Evolutionary conservation across 768 basidiomycete species (phyloP).

Genomic region (Mycena rebaudengoi): DNA sequence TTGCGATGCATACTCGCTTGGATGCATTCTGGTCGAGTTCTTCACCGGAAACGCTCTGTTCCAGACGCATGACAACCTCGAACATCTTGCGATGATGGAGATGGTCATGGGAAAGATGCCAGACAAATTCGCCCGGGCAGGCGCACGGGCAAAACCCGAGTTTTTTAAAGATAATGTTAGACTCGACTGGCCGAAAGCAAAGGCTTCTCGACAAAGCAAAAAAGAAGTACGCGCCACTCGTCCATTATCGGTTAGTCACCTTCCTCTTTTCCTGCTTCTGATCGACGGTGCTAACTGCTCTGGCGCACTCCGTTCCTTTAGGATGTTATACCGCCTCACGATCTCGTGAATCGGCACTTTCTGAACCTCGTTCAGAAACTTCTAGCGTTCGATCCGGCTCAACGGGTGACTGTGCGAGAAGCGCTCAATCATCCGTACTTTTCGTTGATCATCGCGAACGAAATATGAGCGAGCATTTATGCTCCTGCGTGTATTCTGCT

Average conservation of each 20-base stretch:
- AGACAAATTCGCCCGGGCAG: conserved; percentile 78
- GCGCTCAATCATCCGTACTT: conserved; percentile 93
- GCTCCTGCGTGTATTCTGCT: conserved; percentile 32
- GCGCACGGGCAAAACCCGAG: conserved; percentile 85
- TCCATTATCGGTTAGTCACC: conserved; percentile 70
- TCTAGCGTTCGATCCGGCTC: conserved; percentile 88
- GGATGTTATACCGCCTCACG: conserved; percentile 87
- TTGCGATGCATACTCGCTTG: conserved; percentile 97
- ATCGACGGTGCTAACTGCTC: conserved; percentile 18
- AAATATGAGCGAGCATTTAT: conserved; percentile 61
- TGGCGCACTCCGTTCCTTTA: conserved; percentile 37
- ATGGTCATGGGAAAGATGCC: conserved; percentile 99
- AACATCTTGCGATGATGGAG: conserved; percentile 99
- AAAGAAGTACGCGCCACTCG: conserved; percentile 93
- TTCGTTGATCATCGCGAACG: conserved; percentile 68
- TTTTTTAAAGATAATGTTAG: conserved; percentile 89
- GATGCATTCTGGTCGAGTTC: conserved; percentile 98
- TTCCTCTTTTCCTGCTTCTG: neutral
- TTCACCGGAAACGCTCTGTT: conserved; percentile 98
- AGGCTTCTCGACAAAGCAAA: conserved; percentile 88
- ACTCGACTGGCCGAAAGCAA: conserved; percentile 92
- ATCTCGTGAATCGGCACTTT: conserved; percentile 81
- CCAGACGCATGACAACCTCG: conserved; percentile 98
- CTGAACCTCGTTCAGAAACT: conserved; percentile 88
- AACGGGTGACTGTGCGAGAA: conserved; percentile 87